Evolutionary conservation across 805 yeast species (phyloP).

Genomic region (Sugiyamaella boreocaroliniensis): DNA sequence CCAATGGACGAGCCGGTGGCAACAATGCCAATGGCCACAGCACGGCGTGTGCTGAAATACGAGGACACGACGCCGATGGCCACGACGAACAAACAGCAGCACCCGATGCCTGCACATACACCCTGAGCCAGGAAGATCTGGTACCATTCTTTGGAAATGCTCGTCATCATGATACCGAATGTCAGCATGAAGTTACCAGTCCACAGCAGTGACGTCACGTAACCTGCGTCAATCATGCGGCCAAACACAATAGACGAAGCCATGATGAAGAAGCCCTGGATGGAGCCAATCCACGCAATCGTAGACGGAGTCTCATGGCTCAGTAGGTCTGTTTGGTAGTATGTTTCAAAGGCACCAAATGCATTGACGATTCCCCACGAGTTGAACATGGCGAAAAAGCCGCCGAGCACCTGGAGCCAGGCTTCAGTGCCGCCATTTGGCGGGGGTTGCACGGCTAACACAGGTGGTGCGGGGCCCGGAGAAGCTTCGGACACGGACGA

Average conservation of each 20-base stretch:
- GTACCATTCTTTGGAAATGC: conserved; percentile 35
- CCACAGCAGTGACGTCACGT: conserved; percentile 16
- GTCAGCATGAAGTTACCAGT: conserved; percentile 24
- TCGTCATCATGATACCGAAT: conserved; percentile 29
- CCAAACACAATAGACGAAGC: conserved; percentile 25
- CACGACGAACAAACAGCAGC: conserved; percentile 38
- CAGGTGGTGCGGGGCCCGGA: neutral
- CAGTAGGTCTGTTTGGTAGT: conserved; percentile 23
- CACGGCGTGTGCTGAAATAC: conserved; percentile 40
- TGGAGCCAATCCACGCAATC: conserved; percentile 32
- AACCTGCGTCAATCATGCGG: conserved; percentile 27
- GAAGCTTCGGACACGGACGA: too few species aligned
- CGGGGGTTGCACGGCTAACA: conserved; percentile 8
- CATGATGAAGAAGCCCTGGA: conserved; percentile 27
- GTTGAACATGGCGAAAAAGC: conserved; percentile 17
- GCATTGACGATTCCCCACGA: conserved; percentile 24
- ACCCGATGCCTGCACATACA: conserved; percentile 41
- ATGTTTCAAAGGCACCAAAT: conserved; percentile 27
- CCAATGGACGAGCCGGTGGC: conserved; percentile 50
- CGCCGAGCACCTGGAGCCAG: conserved; percentile 21
- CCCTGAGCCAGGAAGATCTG: conserved; percentile 51
- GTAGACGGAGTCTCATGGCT: conserved; percentile 26
- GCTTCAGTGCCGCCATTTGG: conserved; percentile 20
- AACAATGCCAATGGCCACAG: conserved; percentile 39
- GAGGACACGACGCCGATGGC: conserved; percentile 40